Base-by-base conservation (phyloP, 2,329 filamentous ascomycete species). In the Pseudogymnoascus sp. region DNA sequence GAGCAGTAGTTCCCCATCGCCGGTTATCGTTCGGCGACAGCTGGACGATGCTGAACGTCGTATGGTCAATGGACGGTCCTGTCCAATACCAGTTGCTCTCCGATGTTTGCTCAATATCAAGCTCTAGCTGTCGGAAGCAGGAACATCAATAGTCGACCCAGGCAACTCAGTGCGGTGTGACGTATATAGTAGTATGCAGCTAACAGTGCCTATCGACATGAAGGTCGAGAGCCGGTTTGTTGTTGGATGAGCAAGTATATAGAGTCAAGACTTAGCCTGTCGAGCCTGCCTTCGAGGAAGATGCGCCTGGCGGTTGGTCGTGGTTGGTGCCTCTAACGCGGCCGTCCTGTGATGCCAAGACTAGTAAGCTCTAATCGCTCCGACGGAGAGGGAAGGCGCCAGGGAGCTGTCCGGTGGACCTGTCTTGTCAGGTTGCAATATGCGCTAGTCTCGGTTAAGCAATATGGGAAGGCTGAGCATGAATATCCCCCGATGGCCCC, bases 1-100 rank as follows among this genome's bases (percentile, higher is more conserved):
- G 82, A 84, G 74, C 79, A 80, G 75, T 81, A 82, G 76, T 79
- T 76, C 73, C 80, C 84, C 85, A 87, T 87, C 75, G 77, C 76
- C 67, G 67, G 40, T 67, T 60, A 58, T 64, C 59, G 58, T 68
- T 69, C 69, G 52, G 25, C n/a, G 29, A 60, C 37, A 48, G 59
- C 35, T 60, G 15, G 39, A 8, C 21, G 42, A 48, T 39, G 37
- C 29, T 45, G 37, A 55, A 6, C 12, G 59, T 52, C 5, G n/a
- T 31, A n/a, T 52, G 13, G 27, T 52, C 45, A 52, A 52, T 52
- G 45, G 45, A 52, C 8, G 27, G 29, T 52, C n/a, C 45, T 52
- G 45, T 52, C 45, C 45, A 52, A 52, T 52, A 52, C 45, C 15
- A 52, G 45, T 27, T 27, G 45, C 45, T 52, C 45, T 52, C n/a